Percentiles rank a stretch among this genome's conserved stretches.
Evolutionary conservation across 2,329 filamentous ascomycete species (phyloP).

Genomic region (Coniochaeta sp.): DNA sequence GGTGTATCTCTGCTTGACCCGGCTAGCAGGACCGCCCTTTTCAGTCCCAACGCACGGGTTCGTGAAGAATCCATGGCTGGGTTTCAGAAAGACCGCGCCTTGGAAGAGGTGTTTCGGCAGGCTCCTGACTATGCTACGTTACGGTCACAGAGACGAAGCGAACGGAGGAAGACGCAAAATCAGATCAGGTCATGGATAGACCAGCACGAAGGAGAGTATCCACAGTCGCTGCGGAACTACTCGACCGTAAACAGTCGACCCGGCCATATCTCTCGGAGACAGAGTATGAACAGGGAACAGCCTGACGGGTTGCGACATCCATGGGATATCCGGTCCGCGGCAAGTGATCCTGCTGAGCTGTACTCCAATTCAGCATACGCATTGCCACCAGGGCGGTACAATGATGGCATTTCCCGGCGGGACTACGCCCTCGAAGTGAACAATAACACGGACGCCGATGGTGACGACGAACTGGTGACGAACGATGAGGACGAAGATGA

Average conservation of each 20-base stretch:
- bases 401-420: slow-evolving; percentile 23
- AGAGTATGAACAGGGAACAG: slow-evolving; percentile 43
- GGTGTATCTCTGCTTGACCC: slow-evolving; percentile 52
- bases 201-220: slow-evolving; percentile 40
- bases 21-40: slow-evolving; percentile 51
- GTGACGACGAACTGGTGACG: slow-evolving; percentile 82
- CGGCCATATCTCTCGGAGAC: slow-evolving; percentile 42
- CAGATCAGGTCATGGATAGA: slow-evolving; percentile 92
- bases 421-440: slow-evolving; percentile 38
- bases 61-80: slow-evolving; percentile 84
- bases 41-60: slow-evolving; percentile 64
- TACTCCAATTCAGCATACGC: slow-evolving; percentile 34
- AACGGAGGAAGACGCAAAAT: slow-evolving; percentile 67
- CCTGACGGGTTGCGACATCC: slow-evolving; percentile 39
- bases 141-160: slow-evolving; percentile 51
- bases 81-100: slow-evolving; percentile 78
- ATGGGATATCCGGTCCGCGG: slow-evolving; percentile 51
- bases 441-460: slow-evolving; percentile 73
- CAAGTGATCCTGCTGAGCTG: slow-evolving; percentile 58
- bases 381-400: slow-evolving; percentile 13
- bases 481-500: slow-evolving; percentile 65
- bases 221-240: slow-evolving; percentile 36
- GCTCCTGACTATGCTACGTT: slow-evolving; percentile 58
- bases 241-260: slow-evolving; percentile 37
- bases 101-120: slow-evolving; percentile 84